Evolutionary conservation across 78 protist species (phyloP).

Genomic region (Parvularia atlantis): DNA sequence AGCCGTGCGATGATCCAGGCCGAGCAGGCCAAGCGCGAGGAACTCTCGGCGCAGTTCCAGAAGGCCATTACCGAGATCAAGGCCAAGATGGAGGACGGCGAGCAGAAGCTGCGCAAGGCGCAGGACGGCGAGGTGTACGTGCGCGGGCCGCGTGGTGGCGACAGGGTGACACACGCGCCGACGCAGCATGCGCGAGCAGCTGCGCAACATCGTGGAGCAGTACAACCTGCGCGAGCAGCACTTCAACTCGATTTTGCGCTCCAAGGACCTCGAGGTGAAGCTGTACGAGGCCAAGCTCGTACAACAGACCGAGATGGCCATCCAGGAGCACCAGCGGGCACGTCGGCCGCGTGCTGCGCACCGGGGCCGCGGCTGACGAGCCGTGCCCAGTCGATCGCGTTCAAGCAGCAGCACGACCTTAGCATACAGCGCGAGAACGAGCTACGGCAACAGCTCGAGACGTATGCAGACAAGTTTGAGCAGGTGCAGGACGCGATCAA

Average conservation of each 20-base stretch:
- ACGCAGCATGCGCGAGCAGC: slow-evolving; percentile 13
- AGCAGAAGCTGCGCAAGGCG: background rate
- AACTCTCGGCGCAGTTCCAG: slow-evolving; percentile 7
- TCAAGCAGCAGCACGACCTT: background rate
- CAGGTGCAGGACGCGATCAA: slow-evolving; percentile 13
- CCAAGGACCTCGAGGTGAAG: slow-evolving; percentile 12
- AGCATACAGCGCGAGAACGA: background rate
- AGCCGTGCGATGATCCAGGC: background rate
- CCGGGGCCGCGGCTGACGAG: background rate
- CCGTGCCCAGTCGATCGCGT: background rate
- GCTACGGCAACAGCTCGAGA: background rate
- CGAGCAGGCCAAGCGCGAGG: background rate
- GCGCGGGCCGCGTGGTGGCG: background rate
- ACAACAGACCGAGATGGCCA: background rate
- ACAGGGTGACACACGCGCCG: background rate
- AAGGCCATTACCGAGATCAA: background rate
- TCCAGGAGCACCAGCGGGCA: too few species aligned
- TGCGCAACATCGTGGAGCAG: background rate
- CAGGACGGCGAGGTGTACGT: background rate
- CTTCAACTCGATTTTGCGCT: background rate
- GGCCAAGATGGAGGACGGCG: slow-evolving; percentile 1
- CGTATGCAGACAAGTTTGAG: slow-evolving; percentile 20
- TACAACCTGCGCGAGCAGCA: slow-evolving; percentile 5
- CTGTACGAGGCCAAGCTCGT: background rate
- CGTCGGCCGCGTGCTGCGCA: too few species aligned